These are phyloP conservation scores for Plasmodium sp. DNA, from an alignment of 169 alveolate species.

Conservation along the genomic window DNA sequence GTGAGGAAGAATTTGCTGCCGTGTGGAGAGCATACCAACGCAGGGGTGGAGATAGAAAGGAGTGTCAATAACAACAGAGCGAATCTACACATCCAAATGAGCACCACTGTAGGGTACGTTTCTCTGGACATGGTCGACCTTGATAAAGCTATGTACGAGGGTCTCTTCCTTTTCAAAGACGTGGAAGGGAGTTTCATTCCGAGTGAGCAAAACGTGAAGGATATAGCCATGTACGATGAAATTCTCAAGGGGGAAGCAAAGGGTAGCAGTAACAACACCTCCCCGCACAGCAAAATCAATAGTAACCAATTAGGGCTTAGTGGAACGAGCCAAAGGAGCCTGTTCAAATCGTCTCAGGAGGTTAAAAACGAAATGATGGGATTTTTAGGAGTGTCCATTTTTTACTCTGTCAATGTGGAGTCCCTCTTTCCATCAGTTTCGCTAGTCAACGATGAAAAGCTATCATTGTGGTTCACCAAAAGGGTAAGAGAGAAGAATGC, in stretches of 20 bases:
- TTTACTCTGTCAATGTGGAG: slow-evolving; percentile 10
- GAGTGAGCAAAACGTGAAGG: slow-evolving; percentile 27
- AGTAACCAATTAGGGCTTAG: neutral
- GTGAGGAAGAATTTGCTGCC: neutral
- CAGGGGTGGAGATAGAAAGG: neutral
- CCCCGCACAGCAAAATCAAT: neutral
- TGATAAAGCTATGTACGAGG: slow-evolving; percentile 56
- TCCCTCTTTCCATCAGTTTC: slow-evolving; percentile 20
- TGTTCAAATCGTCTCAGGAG: slow-evolving; percentile 50
- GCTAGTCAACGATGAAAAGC: slow-evolving; percentile 28
- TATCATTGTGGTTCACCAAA: slow-evolving; percentile 66
- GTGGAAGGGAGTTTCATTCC: slow-evolving; percentile 51
- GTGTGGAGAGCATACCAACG: neutral
- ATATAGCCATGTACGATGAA: slow-evolving; percentile 25
- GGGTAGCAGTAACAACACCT: neutral
- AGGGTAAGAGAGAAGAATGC: neutral
- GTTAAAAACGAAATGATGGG: slow-evolving; percentile 49
- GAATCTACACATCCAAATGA: slow-evolving; percentile 30
- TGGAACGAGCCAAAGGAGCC: neutral
- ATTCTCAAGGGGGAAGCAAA: slow-evolving; percentile 21
- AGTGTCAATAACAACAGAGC: slow-evolving; percentile 15
- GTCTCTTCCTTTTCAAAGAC: slow-evolving; percentile 29
- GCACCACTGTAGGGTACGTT: neutral
- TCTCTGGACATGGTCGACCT: slow-evolving; percentile 38
- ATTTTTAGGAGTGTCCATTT: slow-evolving; percentile 68